phyloP scores from a whole-genome alignment of 169 alveolate genomes.

The Plasmodium cynomolgi region DNA sequence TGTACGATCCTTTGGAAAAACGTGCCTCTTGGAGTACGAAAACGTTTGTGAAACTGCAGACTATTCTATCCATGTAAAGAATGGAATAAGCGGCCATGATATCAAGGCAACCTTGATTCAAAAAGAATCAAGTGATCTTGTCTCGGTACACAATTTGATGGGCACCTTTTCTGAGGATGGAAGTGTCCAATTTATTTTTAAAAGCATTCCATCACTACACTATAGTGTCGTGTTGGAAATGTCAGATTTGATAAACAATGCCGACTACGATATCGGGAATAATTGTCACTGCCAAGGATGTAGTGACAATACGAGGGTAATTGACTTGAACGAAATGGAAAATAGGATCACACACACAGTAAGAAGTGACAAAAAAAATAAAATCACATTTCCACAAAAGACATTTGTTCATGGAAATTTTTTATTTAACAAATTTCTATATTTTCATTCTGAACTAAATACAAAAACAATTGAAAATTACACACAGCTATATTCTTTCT shows the following conservation, averaged over 20 bases:
- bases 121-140: constrained; percentile 53
- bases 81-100: constrained; percentile 41
- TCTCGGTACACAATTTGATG: constrained; percentile 20
- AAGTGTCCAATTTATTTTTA: constrained; percentile 10
- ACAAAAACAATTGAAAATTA: constrained; percentile 22
- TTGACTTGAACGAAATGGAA: constrained; percentile 19
- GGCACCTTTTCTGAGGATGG: constrained; percentile 23
- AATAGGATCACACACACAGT: constrained; percentile 32
- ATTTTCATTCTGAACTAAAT: constrained; percentile 42
- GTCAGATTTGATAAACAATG: constrained; percentile 27
- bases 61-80: constrained; percentile 21
- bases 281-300: constrained; percentile 28
- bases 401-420: constrained; percentile 44
- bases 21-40: constrained; percentile 37
- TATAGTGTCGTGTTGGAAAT: constrained; percentile 46
- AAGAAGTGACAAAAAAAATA: constrained; percentile 9
- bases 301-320: constrained; percentile 23
- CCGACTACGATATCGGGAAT: constrained; percentile 49
- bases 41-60: constrained; percentile 25
- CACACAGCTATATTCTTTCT: background rate
- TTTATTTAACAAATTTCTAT: constrained; percentile 11
- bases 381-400: constrained; percentile 26
- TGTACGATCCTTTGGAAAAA: constrained; percentile 29
- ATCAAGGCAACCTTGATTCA: constrained; percentile 40
- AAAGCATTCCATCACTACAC: constrained; percentile 57